phyloP scores from a whole-genome alignment of 2,329 filamentous ascomycete genomes.

The Chaetothyriales sp. region DNA sequence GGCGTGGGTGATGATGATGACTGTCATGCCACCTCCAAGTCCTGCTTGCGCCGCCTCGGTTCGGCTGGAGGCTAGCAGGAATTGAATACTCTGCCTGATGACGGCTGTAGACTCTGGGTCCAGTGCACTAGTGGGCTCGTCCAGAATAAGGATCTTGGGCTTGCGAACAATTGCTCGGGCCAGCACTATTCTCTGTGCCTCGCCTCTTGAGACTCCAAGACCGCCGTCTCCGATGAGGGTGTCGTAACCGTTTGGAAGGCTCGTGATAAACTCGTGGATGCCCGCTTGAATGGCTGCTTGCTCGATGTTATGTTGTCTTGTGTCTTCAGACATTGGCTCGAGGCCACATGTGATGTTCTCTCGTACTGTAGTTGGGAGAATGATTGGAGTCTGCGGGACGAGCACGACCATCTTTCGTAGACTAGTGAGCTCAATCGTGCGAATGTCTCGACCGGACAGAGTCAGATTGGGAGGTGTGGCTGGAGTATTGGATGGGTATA shows the following conservation, averaged over 20 bases:
- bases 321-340: slow-evolving; percentile 36
- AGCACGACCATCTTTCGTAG: slow-evolving; percentile 49
- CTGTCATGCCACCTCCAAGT: slow-evolving; percentile 37
- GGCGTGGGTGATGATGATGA: slow-evolving; percentile 70
- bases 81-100: slow-evolving; percentile 47
- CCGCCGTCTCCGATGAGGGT: slow-evolving; percentile 68
- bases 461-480: slow-evolving; percentile 32
- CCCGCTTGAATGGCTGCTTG: slow-evolving; percentile 42
- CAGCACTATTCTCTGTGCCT: slow-evolving; percentile 67
- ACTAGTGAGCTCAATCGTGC: slow-evolving; percentile 42
- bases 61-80: slow-evolving; percentile 28
- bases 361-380: slow-evolving; percentile 35
- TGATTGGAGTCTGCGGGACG: slow-evolving; percentile 46
- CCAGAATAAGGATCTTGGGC: slow-evolving; percentile 59
- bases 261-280: slow-evolving; percentile 61
- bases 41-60: slow-evolving; percentile 5
- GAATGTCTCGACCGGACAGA: slow-evolving; percentile 42
- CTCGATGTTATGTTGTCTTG: slow-evolving; percentile 30
- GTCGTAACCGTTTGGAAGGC: slow-evolving; percentile 54
- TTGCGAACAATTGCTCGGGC: slow-evolving; percentile 59
- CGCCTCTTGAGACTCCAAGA: slow-evolving; percentile 59
- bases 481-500: slow-evolving; percentile 40
- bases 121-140: slow-evolving; percentile 73
- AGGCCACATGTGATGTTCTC: slow-evolving; percentile 60
- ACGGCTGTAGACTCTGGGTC: slow-evolving; percentile 52